These are phyloP conservation scores for Botryotinia narcissicola DNA, from an alignment of 2,329 filamentous ascomycete genomes.

Conservation along the genomic window DNA sequence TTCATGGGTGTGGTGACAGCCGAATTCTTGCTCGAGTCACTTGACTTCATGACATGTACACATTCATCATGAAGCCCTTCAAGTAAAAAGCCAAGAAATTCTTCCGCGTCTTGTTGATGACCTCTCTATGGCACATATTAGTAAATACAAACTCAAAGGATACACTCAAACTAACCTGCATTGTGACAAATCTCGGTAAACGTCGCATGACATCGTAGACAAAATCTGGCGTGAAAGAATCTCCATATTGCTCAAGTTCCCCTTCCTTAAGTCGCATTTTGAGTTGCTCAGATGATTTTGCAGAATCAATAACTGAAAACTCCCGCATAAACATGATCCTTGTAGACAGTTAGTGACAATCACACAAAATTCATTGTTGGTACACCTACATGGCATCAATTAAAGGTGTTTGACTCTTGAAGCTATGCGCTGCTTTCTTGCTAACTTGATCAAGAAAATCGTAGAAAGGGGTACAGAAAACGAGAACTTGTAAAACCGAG, in stretches of 20 bases:
- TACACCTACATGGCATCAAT: constrained; percentile 86
- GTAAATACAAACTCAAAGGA: background rate
- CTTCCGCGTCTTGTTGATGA: constrained; percentile 96
- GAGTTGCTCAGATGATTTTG: constrained; percentile 69
- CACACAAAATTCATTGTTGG: background rate
- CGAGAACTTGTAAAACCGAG: constrained; percentile 91
- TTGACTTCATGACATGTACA: constrained; percentile 63
- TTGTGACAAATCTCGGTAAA: constrained; percentile 83
- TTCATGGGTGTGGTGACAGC: constrained; percentile 45
- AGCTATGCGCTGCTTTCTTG: constrained; percentile 80
- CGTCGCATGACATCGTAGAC: constrained; percentile 91
- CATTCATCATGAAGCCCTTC: constrained; percentile 95
- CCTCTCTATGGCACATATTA: constrained; percentile 60
- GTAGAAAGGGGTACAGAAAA: constrained; percentile 93
- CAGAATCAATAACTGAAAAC: constrained; percentile 82
- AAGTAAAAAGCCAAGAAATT: constrained; percentile 90
- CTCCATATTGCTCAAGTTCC: constrained; percentile 86
- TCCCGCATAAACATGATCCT: constrained; percentile 97
- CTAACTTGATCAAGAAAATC: constrained; percentile 86
- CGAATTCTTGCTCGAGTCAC: constrained; percentile 39
- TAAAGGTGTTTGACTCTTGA: constrained; percentile 92
- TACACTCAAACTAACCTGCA: constrained; percentile 66
- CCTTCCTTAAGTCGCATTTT: constrained; percentile 71
- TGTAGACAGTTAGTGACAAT: constrained; percentile 24
- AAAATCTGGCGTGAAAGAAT: constrained; percentile 88